Evolutionary conservation across 257 asterid genomes (phyloP).

Genomic region (Scutellaria galericulata): DNA sequence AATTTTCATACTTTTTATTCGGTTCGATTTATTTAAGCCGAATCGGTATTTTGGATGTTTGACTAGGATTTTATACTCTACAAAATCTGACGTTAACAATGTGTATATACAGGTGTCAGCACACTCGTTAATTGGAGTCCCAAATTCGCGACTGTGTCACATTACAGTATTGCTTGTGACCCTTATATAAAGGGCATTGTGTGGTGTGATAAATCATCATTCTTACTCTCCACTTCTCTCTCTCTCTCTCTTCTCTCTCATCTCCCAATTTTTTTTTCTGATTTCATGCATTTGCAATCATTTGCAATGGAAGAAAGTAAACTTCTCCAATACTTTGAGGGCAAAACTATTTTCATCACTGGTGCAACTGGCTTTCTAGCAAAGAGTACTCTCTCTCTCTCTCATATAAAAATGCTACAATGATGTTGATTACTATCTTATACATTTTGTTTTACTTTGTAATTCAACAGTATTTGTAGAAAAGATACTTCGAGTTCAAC

Average conservation of each 20-base stretch:
- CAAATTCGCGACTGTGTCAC: not conserved
- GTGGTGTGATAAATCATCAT: not conserved
- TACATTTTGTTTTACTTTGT: not conserved
- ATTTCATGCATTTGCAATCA: not conserved
- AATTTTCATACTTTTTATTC: no score
- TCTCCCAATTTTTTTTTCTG: not conserved
- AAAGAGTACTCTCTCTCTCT: slow-evolving; percentile 40
- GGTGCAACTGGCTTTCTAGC: slow-evolving; percentile 70
- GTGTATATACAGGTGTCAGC: not conserved
- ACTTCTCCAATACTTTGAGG: slow-evolving; percentile 44
- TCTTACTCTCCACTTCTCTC: no score
- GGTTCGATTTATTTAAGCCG: no score
- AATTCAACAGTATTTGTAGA: slow-evolving; percentile 44
- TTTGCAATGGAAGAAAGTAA: slow-evolving; percentile 44
- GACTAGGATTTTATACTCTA: no score
- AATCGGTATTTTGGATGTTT: no score
- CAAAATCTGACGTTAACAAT: no score
- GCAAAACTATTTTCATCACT: slow-evolving; percentile 60
- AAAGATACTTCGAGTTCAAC: slow-evolving; percentile 58
- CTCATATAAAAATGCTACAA: not conserved
- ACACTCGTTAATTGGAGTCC: not conserved
- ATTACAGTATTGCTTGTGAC: not conserved
- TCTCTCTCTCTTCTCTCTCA: slow-evolving; percentile 4
- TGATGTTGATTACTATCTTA: not conserved
- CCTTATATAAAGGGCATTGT: not conserved